Evolutionary conservation across 2,329 filamentous ascomycete genomes (phyloP), one percentile per base, ranked within the genome.

Genomic region (Xylariales sp.): DNA sequence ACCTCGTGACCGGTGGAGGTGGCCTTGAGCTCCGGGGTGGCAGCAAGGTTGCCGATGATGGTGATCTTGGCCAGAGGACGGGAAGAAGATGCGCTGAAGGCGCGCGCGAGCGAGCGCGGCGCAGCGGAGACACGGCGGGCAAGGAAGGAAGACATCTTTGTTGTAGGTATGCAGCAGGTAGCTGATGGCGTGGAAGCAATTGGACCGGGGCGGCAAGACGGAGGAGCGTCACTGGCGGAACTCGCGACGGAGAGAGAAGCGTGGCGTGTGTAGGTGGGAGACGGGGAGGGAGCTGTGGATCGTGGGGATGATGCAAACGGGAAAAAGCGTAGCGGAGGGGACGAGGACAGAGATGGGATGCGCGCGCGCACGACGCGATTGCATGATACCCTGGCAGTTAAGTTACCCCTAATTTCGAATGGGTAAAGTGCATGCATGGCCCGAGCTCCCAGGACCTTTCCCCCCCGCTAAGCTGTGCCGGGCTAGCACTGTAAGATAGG

Each of bases 1-100:
- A 95, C 55, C 47, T 94, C 85, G 46, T 74, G 74, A 41, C 88
- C 88, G 37, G 69, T 82, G 53, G 77, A 75, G 33, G 85, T 87
- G 42, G 79, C 62, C 25, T 76, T 72, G 49, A 89, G 55, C 71
- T 96, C 90, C 41, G 93, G 91, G 37, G 79, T 75, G 52, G 81
- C 77, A 44, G 78, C 88, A 36, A 98, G 80, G 62, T 89, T 85
- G 57, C 93, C 93, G 51, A 96, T 76, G 62, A 98, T 72, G 55
- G 81, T 85, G 70, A 98, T 85, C 64, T 83, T 85, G 51, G 93
- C 87, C 49, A 93, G 56, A 46, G 74, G 66, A 45, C 78, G 74
- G 34, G 76, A 63, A 28, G 80, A 67, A 30, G 84, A 81, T 52
- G 81, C 81, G 69, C 81, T 88, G 77, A 96, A 95, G 56, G 81